These are phyloP conservation scores for Sparassis latifolia DNA, from an alignment of 1,284 basidiomycete species.

Conservation along the genomic window DNA sequence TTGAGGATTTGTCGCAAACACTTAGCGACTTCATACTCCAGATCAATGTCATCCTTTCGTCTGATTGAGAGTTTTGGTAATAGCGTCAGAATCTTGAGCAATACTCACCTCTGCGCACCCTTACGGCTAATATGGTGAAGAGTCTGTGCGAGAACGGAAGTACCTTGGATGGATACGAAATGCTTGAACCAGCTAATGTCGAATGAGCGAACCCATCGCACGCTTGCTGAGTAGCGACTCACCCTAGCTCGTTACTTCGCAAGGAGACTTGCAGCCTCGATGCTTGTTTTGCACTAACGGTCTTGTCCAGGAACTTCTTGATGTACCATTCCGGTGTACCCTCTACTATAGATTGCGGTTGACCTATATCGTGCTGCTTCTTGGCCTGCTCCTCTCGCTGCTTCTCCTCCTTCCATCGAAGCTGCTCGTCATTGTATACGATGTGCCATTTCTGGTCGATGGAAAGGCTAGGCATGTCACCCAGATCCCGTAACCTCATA, in stretches of 20 bases:
- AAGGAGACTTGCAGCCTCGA: slow-evolving; percentile 75
- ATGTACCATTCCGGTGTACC: slow-evolving; percentile 86
- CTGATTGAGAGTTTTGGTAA: slow-evolving; percentile 28
- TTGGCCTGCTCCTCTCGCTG: slow-evolving; percentile 52
- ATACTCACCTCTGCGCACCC: slow-evolving; percentile 47
- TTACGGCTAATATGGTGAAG: slow-evolving; percentile 73
- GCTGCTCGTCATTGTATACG: slow-evolving; percentile 79
- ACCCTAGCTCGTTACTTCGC: slow-evolving; percentile 79
- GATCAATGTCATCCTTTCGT: slow-evolving; percentile 56
- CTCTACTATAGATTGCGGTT: slow-evolving; percentile 42
- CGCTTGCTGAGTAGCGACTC: slow-evolving; percentile 21
- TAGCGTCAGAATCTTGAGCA: background rate
- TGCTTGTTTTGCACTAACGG: slow-evolving; percentile 79
- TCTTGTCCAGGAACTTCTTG: slow-evolving; percentile 82
- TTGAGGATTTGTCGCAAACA: slow-evolving; percentile 86
- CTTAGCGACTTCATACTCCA: slow-evolving; percentile 90
- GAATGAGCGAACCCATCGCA: background rate
- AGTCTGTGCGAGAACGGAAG: slow-evolving; percentile 80
- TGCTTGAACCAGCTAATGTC: slow-evolving; percentile 69
- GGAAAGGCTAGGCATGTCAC: slow-evolving; percentile 50
- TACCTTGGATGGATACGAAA: slow-evolving; percentile 77
- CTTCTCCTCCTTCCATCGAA: slow-evolving; percentile 72
- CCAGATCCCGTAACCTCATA: slow-evolving; percentile 60
- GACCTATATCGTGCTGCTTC: slow-evolving; percentile 52
- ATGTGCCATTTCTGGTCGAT: slow-evolving; percentile 92